Evolutionary conservation across 2,329 filamentous ascomycete species (phyloP), one percentile per base, ranked within the genome.

Genomic region (Cladosporium oxysporum): DNA sequence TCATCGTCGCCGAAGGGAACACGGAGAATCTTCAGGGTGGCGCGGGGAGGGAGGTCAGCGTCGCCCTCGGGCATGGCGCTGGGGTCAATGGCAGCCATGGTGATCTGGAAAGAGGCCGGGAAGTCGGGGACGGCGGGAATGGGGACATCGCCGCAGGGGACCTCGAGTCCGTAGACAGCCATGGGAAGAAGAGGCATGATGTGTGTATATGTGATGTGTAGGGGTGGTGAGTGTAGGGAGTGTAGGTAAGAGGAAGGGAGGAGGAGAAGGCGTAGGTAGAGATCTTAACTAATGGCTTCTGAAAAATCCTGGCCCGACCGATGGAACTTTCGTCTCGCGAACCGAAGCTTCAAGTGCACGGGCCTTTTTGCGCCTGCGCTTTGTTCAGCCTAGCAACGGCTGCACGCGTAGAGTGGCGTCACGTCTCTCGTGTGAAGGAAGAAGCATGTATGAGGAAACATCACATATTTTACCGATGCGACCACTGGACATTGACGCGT

Each of bases 1-100:
- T 90, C 87, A 65, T 89, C 85, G 28, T 85, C 84, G 52, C 84
- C 83, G 23, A 82, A 79, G 67, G 87, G 87, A 76, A 89, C 85
- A 79, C 94, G 94, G 78, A 98, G 86, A 72, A 99, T 85, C 83
- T 95, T 97, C 75, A 99, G 84, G 61, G 95, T 99, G 63, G 95
- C 91, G 73, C 93, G 91, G 73, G 89, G 86, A 68, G 88, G 80
- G 18, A 69, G 72, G 65, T 78, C 76, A 37, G 79, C 77, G 55
- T 79, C 77, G 64, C 78, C 75, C 71, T 80, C 78, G 29, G 81
- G 76, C 71, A 88, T 84, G 74, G 91, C 91, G 75, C 88, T 92
- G 66, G 95, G 95, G 78, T 99, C 94, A 78, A 99, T 90, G 71
- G 95, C 95, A 75, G 96, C 95, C 95, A 99, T 99, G 75, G 93